phyloP scores from a whole-genome alignment of 75 land plant species.

The Sequoia sempervirens region DNA sequence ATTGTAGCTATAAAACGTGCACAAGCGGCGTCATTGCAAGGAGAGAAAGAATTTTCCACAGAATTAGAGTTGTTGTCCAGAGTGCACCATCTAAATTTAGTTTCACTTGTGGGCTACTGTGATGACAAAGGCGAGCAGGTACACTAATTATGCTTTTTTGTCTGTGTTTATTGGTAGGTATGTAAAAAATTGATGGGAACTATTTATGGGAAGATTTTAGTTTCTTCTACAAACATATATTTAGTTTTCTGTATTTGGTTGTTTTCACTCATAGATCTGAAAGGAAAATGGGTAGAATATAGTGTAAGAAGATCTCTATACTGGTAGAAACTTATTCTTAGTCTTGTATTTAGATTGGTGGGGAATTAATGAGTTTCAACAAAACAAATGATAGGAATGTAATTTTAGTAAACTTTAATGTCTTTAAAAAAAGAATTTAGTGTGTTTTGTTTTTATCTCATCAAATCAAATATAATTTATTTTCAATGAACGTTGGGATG shows the following conservation, averaged over 20 bases:
- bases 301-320: not conserved
- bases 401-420: too few relatives aligned
- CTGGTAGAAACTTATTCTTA: not conserved
- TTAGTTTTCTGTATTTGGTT: not conserved
- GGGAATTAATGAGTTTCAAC: not conserved
- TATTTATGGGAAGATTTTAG: not conserved
- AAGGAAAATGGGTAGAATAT: not conserved
- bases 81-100: constrained; percentile 15
- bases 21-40: constrained; percentile 42
- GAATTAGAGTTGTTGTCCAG: constrained; percentile 60
- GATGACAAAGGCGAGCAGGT: constrained; percentile 59
- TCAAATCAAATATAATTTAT: too few relatives aligned
- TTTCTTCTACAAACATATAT: not conserved
- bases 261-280: not conserved
- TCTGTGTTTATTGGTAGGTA: not conserved
- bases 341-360: not conserved
- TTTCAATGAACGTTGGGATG: too few relatives aligned
- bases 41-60: constrained; percentile 51
- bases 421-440: too few relatives aligned
- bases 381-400: too few relatives aligned
- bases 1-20: too few relatives aligned
- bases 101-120: constrained; percentile 7
- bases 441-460: too few relatives aligned
- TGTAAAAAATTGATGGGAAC: not conserved
- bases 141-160: too few relatives aligned